Percentiles rank a stretch among this genome's conserved stretches.
Conservation (phyloP, 2,329 filamentous ascomycete species). For the Alternaria viburni region DNA sequence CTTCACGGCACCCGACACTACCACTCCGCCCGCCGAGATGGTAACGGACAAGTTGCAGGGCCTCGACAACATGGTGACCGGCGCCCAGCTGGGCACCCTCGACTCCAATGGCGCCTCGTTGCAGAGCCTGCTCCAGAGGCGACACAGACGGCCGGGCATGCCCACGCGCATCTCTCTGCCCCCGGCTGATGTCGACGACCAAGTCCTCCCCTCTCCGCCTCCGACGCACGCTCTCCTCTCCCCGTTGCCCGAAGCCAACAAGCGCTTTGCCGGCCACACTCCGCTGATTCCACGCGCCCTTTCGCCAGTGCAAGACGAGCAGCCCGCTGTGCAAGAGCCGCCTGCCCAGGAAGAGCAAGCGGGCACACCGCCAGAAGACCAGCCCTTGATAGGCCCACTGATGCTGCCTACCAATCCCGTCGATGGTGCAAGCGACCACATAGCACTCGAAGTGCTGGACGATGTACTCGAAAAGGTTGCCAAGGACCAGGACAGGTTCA, state of each 20-base stretch:
- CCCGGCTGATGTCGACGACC: slow-evolving; percentile 23
- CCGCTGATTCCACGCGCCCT: slow-evolving; percentile 35
- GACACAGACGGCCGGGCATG: slow-evolving; percentile 29
- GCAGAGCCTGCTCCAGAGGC: slow-evolving; percentile 30
- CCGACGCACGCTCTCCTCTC: slow-evolving; percentile 39
- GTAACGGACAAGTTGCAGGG: slow-evolving; percentile 28
- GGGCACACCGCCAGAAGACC: slow-evolving; percentile 28
- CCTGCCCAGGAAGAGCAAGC: slow-evolving; percentile 19
- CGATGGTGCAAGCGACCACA: slow-evolving; percentile 39
- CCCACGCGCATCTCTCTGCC: slow-evolving; percentile 36
- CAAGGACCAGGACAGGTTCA: slow-evolving; percentile 24
- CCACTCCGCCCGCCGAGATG: slow-evolving; percentile 41
- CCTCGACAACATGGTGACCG: slow-evolving; percentile 12
- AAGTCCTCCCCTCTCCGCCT: slow-evolving; percentile 41
- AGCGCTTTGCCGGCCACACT: slow-evolving; percentile 46
- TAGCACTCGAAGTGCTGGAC: slow-evolving; percentile 37
- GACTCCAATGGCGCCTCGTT: slow-evolving; percentile 11
- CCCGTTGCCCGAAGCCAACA: slow-evolving; percentile 44
- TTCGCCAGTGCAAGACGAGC: slow-evolving; percentile 19
- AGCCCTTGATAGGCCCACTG: slow-evolving; percentile 37
- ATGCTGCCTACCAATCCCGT: slow-evolving; percentile 41
- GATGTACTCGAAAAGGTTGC: slow-evolving; percentile 35
- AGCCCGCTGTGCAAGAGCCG: slow-evolving; percentile 9
- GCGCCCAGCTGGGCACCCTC: slow-evolving; percentile 7
- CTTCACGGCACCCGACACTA: slow-evolving; percentile 29